Conservation (phyloP, 768 basidiomycete species). For the Boletus edulis region DNA sequence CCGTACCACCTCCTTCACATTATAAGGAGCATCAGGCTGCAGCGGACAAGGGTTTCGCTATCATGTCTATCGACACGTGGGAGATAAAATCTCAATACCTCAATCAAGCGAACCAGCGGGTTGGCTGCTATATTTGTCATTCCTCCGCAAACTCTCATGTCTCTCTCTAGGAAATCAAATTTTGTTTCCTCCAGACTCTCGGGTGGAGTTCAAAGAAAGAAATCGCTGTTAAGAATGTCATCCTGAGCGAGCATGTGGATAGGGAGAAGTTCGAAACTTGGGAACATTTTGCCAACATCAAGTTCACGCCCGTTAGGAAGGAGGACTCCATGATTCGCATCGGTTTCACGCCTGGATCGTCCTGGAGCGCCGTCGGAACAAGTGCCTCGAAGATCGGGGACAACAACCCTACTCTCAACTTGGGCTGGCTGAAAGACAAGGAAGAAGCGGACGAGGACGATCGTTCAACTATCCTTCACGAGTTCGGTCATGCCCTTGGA, state of each 20-base stretch:
- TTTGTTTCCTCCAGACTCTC: background rate
- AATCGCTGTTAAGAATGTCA: background rate
- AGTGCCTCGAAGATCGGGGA: background rate
- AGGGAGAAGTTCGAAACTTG: background rate
- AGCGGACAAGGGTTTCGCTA: too few relatives aligned
- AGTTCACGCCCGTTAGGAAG: background rate
- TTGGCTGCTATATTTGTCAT: background rate
- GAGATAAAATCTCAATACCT: too few relatives aligned
- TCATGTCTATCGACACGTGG: background rate
- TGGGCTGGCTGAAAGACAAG: background rate
- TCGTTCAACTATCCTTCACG: slow-evolving; percentile 20
- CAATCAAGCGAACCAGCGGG: background rate
- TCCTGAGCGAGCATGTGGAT: background rate
- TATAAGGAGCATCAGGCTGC: too few relatives aligned
- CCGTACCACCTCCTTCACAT: too few relatives aligned
- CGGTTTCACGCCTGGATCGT: background rate
- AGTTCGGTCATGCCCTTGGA: slow-evolving; percentile 28
- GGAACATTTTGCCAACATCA: background rate
- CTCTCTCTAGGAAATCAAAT: background rate
- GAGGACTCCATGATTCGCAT: too few relatives aligned
- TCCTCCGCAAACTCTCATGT: background rate
- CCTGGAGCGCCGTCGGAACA: background rate
- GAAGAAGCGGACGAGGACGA: background rate
- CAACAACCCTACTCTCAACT: background rate
- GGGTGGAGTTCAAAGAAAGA: background rate